phyloP scores from a whole-genome alignment of 257 asterid species.

The Leonotis leonurus region DNA sequence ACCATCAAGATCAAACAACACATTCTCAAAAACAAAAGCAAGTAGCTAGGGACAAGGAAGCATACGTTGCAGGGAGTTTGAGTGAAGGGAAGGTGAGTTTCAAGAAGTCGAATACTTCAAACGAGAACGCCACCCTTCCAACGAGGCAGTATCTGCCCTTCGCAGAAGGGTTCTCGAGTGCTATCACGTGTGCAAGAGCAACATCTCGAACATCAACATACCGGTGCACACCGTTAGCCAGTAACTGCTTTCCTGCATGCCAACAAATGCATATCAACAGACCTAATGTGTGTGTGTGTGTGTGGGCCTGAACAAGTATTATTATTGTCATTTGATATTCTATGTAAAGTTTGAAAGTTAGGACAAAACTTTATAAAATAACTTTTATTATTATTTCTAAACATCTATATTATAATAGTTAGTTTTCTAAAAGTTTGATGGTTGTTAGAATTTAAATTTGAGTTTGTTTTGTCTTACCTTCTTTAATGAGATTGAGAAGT shows the following conservation, averaged over 20 bases:
- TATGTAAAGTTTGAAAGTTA: no score
- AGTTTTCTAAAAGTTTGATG: no score
- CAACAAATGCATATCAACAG: no score
- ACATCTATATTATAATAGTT: no score
- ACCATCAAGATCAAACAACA: no score
- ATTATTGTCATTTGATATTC: no score
- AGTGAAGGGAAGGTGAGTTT: conserved; percentile 39
- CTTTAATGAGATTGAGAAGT: conserved; percentile 28
- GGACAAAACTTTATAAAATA: no score
- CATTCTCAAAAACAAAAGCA: no score
- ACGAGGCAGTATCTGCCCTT: conserved; percentile 47
- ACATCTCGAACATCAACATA: conserved; percentile 58
- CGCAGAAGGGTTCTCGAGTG: conserved; percentile 41
- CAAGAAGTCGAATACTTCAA: conserved; percentile 29
- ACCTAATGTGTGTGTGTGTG: no score
- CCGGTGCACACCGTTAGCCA: conserved; percentile 24
- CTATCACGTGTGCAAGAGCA: conserved; percentile 45
- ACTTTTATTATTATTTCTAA: no score
- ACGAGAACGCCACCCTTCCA: conserved; percentile 29
- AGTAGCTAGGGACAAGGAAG: no score
- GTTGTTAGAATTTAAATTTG: no score
- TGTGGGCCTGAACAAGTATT: neutral
- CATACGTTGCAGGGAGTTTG: conserved; percentile 33
- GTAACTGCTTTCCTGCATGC: conserved; percentile 9
- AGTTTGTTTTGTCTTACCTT: conserved; percentile 28